phyloP scores from a whole-genome alignment of 2,329 filamentous ascomycete species.

The Lecanicillium sp. region DNA sequence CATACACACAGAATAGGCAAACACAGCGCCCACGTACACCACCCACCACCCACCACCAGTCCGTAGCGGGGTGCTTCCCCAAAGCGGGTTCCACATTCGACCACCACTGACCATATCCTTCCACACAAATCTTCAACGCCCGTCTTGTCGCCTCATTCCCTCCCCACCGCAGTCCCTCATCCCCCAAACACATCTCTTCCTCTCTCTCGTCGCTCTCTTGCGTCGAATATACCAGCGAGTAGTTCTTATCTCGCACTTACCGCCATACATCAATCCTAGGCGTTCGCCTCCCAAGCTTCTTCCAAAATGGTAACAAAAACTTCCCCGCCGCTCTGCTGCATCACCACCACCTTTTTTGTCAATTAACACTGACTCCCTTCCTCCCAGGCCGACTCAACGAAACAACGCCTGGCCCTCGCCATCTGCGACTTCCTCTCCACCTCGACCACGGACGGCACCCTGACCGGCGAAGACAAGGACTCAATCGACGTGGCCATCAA shows the following conservation, averaged over 20 bases:
- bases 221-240: no score
- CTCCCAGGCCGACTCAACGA: constrained; percentile 32
- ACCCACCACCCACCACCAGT: neutral
- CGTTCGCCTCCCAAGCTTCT: no score
- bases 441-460: constrained; percentile 80
- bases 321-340: neutral
- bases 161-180: neutral
- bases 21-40: neutral
- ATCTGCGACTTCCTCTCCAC: constrained; percentile 91
- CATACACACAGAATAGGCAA: constrained; percentile 8
- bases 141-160: neutral
- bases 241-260: no score
- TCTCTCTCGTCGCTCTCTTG: no score
- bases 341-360: neutral
- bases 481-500: constrained; percentile 90
- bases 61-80: neutral
- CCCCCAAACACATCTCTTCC: no score
- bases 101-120: neutral
- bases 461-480: constrained; percentile 81
- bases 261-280: no score
- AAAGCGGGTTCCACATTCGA: neutral
- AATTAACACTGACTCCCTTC: neutral
- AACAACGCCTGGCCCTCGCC: constrained; percentile 89
- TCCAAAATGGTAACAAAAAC: constrained; percentile 1
- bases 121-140: neutral